These are phyloP conservation scores for Termitomyces titanicus DNA, from an alignment of 768 basidiomycete species.

Conservation along the genomic window DNA sequence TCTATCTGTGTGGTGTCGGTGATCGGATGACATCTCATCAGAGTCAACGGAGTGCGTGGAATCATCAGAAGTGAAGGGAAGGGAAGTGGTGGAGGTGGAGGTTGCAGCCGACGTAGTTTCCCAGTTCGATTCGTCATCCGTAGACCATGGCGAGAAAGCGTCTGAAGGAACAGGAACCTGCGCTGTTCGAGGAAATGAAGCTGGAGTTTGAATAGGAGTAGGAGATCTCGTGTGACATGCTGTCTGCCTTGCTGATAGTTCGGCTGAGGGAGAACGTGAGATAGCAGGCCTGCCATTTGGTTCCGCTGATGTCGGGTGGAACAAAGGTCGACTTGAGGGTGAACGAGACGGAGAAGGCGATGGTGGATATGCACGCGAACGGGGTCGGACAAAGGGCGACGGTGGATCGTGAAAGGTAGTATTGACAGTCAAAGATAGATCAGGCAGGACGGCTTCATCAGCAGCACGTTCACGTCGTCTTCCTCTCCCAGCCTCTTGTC, in stretches of 20 bases:
- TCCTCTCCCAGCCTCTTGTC: constrained; percentile 50
- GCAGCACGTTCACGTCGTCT: constrained; percentile 54
- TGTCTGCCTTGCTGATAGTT: constrained; percentile 22
- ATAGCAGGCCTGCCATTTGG: constrained; percentile 5
- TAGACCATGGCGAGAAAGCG: constrained; percentile 60
- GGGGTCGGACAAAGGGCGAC: constrained; percentile 37
- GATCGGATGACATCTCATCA: neutral
- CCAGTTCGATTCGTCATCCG: constrained; percentile 76
- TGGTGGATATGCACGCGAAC: constrained; percentile 47
- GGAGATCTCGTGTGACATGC: constrained; percentile 30
- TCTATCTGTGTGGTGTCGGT: neutral
- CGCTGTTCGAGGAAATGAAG: constrained; percentile 20
- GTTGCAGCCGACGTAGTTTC: constrained; percentile 67
- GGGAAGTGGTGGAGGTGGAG: constrained; percentile 56
- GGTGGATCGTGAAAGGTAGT: constrained; percentile 30
- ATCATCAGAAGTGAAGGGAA: constrained; percentile 22
- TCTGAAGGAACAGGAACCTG: constrained; percentile 29
- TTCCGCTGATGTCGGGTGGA: constrained; percentile 20
- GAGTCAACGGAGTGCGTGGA: constrained; percentile 2
- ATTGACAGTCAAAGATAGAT: constrained; percentile 22
- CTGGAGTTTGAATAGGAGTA: constrained; percentile 33
- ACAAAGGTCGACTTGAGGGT: constrained; percentile 31
- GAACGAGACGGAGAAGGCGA: constrained; percentile 54
- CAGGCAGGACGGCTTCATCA: constrained; percentile 34
- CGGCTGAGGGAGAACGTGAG: constrained; percentile 6